phyloP scores from a whole-genome alignment of 2,329 filamentous ascomycete species.

The Pyricularia sp. region DNA sequence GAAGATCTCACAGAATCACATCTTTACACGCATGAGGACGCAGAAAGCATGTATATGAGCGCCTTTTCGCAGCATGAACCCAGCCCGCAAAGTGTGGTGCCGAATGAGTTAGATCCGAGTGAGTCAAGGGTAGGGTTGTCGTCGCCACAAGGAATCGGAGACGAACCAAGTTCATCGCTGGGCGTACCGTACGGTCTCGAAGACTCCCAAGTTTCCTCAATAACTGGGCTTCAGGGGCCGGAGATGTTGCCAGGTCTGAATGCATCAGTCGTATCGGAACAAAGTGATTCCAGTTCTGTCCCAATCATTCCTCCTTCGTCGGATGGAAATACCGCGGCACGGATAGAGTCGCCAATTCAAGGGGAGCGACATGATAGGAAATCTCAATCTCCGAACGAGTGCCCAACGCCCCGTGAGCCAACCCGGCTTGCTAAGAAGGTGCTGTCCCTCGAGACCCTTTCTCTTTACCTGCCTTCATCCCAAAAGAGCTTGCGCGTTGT shows the following conservation, averaged over 20 bases:
- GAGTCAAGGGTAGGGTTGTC: not conserved
- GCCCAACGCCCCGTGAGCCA: constrained; percentile 40
- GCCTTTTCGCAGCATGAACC: constrained; percentile 44
- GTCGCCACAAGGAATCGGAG: not conserved
- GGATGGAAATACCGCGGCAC: not conserved
- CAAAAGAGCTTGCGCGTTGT: constrained; percentile 32
- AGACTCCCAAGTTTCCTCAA: not conserved
- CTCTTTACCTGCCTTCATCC: constrained; percentile 42
- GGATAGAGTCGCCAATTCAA: not conserved
- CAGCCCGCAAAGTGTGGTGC: constrained; percentile 29
- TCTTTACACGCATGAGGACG: constrained; percentile 69
- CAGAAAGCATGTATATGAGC: constrained; percentile 82
- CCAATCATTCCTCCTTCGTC: not conserved
- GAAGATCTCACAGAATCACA: constrained; percentile 56
- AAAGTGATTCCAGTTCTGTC: not conserved
- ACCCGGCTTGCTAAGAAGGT: constrained; percentile 48
- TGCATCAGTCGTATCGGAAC: not conserved
- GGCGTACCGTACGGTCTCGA: not conserved
- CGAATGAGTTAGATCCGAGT: constrained; percentile 38
- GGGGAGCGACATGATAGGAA: not conserved
- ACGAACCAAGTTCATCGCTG: not conserved
- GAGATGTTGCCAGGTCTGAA: not conserved
- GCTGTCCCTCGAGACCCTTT: constrained; percentile 38
- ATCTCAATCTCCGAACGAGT: constrained; percentile 20
- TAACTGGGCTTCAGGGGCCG: not conserved